Conservation (phyloP, 208 protist species). For the Wallacemonas sp. region DNA sequence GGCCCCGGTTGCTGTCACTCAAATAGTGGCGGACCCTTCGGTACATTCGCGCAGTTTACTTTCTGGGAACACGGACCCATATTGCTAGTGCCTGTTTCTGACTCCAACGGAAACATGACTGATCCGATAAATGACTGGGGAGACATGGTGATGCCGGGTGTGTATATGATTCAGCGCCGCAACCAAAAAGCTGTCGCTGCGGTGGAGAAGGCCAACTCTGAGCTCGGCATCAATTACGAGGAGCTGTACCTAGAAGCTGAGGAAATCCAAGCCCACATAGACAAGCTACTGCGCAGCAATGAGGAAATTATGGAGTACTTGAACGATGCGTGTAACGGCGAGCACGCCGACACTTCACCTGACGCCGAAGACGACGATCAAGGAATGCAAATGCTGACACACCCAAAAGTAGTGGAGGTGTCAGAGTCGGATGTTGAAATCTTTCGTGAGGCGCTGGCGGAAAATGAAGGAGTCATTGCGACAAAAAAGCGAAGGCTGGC, state of each 20-base stretch:
- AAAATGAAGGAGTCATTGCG: conserved; percentile 43
- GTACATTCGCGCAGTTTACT: too few species aligned
- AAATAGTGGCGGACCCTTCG: too few species aligned
- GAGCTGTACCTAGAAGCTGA: conserved; percentile 63
- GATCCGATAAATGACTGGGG: conserved; percentile 45
- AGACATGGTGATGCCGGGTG: conserved; percentile 73
- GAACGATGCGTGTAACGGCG: conserved; percentile 1
- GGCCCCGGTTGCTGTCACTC: too few species aligned
- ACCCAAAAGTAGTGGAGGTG: neutral
- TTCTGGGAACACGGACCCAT: too few species aligned
- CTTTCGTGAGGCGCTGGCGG: conserved; percentile 35
- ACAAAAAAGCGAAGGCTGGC: conserved; percentile 28
- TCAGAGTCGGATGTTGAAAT: conserved; percentile 27
- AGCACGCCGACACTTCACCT: neutral
- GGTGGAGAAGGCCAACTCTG: neutral
- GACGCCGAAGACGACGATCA: conserved; percentile 17
- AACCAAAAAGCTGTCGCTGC: neutral
- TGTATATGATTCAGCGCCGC: conserved; percentile 76
- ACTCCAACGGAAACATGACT: conserved; percentile 9
- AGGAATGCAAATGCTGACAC: conserved; percentile 1
- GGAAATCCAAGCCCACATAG: conserved; percentile 43
- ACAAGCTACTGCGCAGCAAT: conserved; percentile 67
- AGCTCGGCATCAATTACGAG: conserved; percentile 42
- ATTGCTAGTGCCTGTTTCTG: neutral
- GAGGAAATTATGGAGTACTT: conserved; percentile 52